Conservation (phyloP, 2,329 filamentous ascomycete genomes). For the Pestalotiopsis fici region DNA sequence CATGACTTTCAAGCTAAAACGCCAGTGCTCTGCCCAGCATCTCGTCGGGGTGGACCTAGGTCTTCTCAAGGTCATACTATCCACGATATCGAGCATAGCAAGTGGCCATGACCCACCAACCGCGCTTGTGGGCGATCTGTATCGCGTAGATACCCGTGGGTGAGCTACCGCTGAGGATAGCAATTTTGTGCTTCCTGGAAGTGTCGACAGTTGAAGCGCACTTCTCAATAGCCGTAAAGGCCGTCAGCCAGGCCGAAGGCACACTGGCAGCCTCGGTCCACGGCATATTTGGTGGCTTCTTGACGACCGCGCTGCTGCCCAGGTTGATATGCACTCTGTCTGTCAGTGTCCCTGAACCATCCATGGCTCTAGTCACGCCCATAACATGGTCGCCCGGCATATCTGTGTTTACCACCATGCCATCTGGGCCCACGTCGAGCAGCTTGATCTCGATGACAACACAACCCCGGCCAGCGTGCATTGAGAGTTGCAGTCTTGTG, state of each 20-base stretch:
- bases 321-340: conserved; percentile 11
- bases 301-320: conserved; percentile 11
- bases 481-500: no score
- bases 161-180: conserved; percentile 19
- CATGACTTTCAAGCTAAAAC: no score
- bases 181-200: conserved; percentile 6
- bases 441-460: no score
- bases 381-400: conserved; percentile 16
- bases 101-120: conserved; percentile 17
- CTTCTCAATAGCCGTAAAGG: conserved; percentile 15
- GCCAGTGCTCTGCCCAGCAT: no score
- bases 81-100: no score
- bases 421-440: no score
- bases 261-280: conserved; percentile 18
- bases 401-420: no score
- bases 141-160: conserved; percentile 18
- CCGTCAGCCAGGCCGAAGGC: conserved; percentile 19
- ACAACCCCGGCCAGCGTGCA: no score
- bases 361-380: conserved; percentile 10
- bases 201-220: conserved; percentile 5
- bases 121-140: conserved; percentile 16
- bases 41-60: no score
- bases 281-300: conserved; percentile 14
- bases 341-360: conserved; percentile 13
- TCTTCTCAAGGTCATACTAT: no score